Evolutionary conservation across 2,329 filamentous ascomycete genomes (phyloP).

Genomic region (Stylonectria norvegica): DNA sequence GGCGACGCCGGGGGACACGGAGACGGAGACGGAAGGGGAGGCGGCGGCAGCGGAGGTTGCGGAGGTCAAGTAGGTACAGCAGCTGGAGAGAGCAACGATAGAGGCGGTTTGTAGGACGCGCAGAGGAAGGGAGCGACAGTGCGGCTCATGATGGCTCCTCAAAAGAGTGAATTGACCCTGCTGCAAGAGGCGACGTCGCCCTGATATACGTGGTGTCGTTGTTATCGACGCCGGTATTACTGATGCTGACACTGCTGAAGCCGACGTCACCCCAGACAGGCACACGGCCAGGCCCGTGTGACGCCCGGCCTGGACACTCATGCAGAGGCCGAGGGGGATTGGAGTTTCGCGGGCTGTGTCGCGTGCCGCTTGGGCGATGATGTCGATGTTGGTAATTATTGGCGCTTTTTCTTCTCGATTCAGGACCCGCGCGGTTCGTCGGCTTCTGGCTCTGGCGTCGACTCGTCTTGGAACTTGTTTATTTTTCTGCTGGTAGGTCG

Average conservation of each 20-base stretch:
- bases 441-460: too few species aligned
- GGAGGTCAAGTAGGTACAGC: slow-evolving; percentile 21
- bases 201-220: slow-evolving; percentile 12
- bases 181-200: slow-evolving; percentile 15
- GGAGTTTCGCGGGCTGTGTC: too few species aligned
- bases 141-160: slow-evolving; percentile 21
- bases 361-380: too few species aligned
- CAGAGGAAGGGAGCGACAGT: slow-evolving; percentile 19
- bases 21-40: not conserved
- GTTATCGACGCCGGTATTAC: slow-evolving; percentile 9
- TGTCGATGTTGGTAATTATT: not conserved
- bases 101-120: slow-evolving; percentile 22
- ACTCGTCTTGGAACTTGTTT: too few species aligned
- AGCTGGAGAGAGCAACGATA: slow-evolving; percentile 24
- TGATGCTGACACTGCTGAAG: slow-evolving; percentile 17
- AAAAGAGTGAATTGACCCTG: slow-evolving; percentile 24
- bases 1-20: slow-evolving; percentile 2
- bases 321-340: slow-evolving; percentile 26
- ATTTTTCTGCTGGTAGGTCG: too few species aligned
- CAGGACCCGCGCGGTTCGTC: not conserved
- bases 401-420: not conserved
- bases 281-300: slow-evolving; percentile 29
- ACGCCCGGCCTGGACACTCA: slow-evolving; percentile 34
- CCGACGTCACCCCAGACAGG: slow-evolving; percentile 27
- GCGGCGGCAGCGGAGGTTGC: not conserved